These are phyloP conservation scores for Salix suchowensis DNA, from an alignment of 345 rosid genomes.

Conservation along the genomic window DNA sequence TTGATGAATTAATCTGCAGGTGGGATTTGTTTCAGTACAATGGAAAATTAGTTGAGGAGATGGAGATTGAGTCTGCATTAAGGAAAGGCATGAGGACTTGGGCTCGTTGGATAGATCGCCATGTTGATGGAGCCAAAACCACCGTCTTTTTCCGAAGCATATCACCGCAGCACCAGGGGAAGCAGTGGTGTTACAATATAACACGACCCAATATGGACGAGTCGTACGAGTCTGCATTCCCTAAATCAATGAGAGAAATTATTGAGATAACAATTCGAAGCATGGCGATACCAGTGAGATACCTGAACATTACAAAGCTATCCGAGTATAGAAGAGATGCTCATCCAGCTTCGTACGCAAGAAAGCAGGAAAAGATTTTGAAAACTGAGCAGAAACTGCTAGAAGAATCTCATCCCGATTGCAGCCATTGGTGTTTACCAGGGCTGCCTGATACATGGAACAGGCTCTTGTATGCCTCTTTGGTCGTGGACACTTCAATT, in stretches of 20 bases:
- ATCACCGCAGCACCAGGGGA: conserved; percentile 43
- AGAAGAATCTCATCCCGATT: conserved; percentile 31
- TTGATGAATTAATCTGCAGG: conserved; percentile 20
- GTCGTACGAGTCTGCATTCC: conserved; percentile 18
- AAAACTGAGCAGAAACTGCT: conserved; percentile 7
- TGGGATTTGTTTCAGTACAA: conserved; percentile 38
- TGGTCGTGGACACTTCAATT: conserved; percentile 17
- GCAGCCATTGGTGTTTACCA: conserved; percentile 66
- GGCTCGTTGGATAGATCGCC: conserved; percentile 41
- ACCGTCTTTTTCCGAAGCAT: conserved; percentile 40
- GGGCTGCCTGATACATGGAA: conserved; percentile 67
- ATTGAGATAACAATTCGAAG: conserved; percentile 21
- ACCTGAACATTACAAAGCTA: conserved; percentile 39
- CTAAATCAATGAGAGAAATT: conserved; percentile 16
- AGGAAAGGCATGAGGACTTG: conserved; percentile 38
- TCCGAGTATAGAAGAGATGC: conserved; percentile 39
- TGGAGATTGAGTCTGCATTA: conserved; percentile 36
- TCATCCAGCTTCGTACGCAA: conserved; percentile 44
- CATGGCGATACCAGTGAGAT: conserved; percentile 32
- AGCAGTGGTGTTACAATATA: conserved; percentile 26
- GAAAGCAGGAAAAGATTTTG: conserved; percentile 15
- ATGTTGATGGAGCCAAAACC: conserved; percentile 27
- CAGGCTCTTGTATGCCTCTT: conserved; percentile 34
- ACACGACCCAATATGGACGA: conserved; percentile 31
- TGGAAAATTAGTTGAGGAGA: conserved; percentile 23